Evolutionary conservation across 176 grass and related monocot species (phyloP).

Genomic region (Ananas comosus): DNA sequence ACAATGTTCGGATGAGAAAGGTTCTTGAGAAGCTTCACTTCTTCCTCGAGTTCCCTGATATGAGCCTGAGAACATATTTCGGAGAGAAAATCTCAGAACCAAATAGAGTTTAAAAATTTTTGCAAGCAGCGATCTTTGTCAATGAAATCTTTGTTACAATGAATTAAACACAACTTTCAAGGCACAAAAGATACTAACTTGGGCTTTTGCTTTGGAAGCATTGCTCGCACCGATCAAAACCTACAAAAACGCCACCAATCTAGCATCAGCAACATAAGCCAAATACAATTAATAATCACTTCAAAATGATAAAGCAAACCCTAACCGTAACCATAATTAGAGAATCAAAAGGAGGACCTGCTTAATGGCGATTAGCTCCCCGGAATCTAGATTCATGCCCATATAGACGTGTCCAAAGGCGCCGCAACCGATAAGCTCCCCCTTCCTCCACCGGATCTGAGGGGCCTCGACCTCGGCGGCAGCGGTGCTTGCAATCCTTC

Average conservation of each 20-base stretch:
- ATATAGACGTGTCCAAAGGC: slow-evolving; percentile 91
- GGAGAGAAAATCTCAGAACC: background rate
- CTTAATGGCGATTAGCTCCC: slow-evolving; percentile 90
- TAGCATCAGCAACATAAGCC: background rate
- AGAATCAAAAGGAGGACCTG: slow-evolving; percentile 36
- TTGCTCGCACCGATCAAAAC: slow-evolving; percentile 72
- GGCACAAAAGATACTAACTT: slow-evolving; percentile 43
- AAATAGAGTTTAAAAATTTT: background rate
- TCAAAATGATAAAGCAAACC: background rate
- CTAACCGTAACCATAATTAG: background rate
- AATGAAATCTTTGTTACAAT: background rate
- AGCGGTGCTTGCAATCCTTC: slow-evolving; percentile 19
- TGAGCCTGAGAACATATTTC: slow-evolving; percentile 47
- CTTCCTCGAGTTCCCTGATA: slow-evolving; percentile 91
- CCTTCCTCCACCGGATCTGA: slow-evolving; percentile 80
- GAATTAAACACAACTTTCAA: background rate
- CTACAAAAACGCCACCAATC: slow-evolving; percentile 27
- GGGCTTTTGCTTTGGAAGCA: slow-evolving; percentile 83
- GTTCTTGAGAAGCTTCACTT: slow-evolving; percentile 96
- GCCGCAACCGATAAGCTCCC: slow-evolving; percentile 74
- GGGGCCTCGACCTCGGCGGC: slow-evolving; percentile 34
- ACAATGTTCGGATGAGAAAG: slow-evolving; percentile 91
- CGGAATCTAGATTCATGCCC: slow-evolving; percentile 98
- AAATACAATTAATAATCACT: background rate
- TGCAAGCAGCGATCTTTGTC: background rate